Base-by-base conservation (phyloP, 306 rosid species). In the Macrotyloma uniflorum region DNA sequence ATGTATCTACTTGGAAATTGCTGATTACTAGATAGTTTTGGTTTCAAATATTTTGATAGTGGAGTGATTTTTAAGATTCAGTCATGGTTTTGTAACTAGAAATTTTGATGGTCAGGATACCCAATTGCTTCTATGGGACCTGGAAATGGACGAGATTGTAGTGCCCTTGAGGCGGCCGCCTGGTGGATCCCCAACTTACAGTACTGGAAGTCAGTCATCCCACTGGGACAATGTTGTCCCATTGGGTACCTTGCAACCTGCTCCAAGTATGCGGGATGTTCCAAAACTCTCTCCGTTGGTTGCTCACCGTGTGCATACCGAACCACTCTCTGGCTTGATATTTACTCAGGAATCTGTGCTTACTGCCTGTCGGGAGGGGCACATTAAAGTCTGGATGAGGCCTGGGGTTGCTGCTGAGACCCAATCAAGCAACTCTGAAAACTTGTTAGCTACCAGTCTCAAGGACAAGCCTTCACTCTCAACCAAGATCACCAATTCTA, bases 361-460 rank as follows among this genome's bases (percentile, higher is more conserved):
- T 11, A 93, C 98, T 3, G 90, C 91, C 79, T 96, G 97, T 86
- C 91, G 99, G 35, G 99, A 96, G 79, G 99, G 99, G 49, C 98
- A 93, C 77, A 86, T 90, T 38, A 93, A 93, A 86, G 71, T 90
- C 66, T 96, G 99, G 99, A 80, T 77, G 82, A 87, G 98, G 87
- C 99, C 98, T 0, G 92, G 90, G 8, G 72, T 50, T 23, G 85
- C 85, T 22, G 82, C 85, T 2, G 97, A 93, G 65, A 80, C 76
- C 88, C 96, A 86, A 74, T 51, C 93, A 78, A 87, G 67, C 86
- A 85, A 73, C 72, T 64, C 89, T 0, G 97, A 89, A 78, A 45
- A 85, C 22, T 61, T 83, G 73, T 83, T 82, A 74, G 75, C 88
- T 53, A 76, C 86, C 80, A 86, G 89, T 86, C 82, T 77, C 64